A percentile compares a stretch with the other conserved stretches of the same genome.
phyloP scores from a whole-genome alignment of 2,329 filamentous ascomycete species.

The Coniochaeta sp. region DNA sequence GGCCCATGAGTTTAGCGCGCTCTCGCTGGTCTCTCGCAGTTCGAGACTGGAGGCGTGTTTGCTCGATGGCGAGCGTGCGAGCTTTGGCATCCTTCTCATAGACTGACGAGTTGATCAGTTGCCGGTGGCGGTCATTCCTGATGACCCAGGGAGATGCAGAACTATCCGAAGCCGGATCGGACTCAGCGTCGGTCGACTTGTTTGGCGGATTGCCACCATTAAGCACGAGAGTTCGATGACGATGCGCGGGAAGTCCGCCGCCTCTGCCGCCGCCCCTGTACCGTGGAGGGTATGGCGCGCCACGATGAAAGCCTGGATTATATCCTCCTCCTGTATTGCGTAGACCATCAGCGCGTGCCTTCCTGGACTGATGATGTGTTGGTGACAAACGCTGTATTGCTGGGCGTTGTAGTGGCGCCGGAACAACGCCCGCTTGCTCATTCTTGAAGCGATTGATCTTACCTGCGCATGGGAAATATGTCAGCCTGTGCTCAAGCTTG shows the following conservation, averaged over 20 bases:
- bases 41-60: conserved; percentile 54
- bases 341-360: conserved; percentile 3
- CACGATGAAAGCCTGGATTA: background rate
- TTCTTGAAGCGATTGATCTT: conserved; percentile 77
- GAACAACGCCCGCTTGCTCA: conserved; percentile 39
- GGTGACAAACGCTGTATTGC: conserved; percentile 26
- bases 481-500: too few species aligned
- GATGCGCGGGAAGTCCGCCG: conserved; percentile 30
- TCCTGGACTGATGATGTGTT: background rate
- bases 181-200: conserved; percentile 15
- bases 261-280: conserved; percentile 22
- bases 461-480: conserved; percentile 34
- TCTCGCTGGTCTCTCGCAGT: conserved; percentile 48
- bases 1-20: conserved; percentile 47
- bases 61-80: conserved; percentile 63
- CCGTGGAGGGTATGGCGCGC: conserved; percentile 20
- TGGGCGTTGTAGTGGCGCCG: conserved; percentile 14
- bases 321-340: conserved; percentile 19
- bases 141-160: conserved; percentile 54
- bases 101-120: conserved; percentile 74
- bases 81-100: conserved; percentile 68
- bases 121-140: conserved; percentile 68
- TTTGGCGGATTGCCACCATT: conserved; percentile 33
- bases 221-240: conserved; percentile 55
- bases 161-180: conserved; percentile 24